Conservation (phyloP, 495 filamentous ascomycete species). For the Copromyces sp. region DNA sequence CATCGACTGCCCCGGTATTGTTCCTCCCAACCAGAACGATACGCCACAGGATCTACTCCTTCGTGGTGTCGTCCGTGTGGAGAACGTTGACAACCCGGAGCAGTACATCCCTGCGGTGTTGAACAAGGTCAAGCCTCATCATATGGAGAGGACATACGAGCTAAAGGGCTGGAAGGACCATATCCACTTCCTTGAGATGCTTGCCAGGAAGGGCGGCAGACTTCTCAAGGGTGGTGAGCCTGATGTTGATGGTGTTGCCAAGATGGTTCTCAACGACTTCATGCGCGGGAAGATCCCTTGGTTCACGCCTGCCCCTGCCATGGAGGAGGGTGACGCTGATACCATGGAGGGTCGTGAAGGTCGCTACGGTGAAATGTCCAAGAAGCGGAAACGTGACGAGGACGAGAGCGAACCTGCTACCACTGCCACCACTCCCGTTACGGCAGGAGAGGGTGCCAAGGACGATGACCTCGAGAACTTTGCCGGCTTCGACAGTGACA, state of each 20-base stretch:
- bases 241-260: conserved; percentile 86
- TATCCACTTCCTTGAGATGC: conserved; percentile 73
- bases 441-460: conserved; percentile 14
- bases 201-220: conserved; percentile 79
- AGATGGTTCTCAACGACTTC: conserved; percentile 92
- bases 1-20: conserved; percentile 94
- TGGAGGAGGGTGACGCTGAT: conserved; percentile 43
- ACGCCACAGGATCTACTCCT: conserved; percentile 83
- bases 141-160: conserved; percentile 89
- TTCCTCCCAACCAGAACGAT: conserved; percentile 76
- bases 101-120: conserved; percentile 88
- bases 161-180: conserved; percentile 63
- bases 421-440: conserved; percentile 17
- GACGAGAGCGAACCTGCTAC: conserved; percentile 28
- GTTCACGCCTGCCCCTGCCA: conserved; percentile 73
- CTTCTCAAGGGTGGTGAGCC: conserved; percentile 84
- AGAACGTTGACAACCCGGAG: conserved; percentile 89
- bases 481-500: conserved; percentile 44
- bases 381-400: conserved; percentile 46
- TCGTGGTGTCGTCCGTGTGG: conserved; percentile 81
- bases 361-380: conserved; percentile 48
- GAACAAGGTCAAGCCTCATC: conserved; percentile 65
- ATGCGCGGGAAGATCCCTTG: conserved; percentile 90
- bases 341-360: conserved; percentile 48
- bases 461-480: conserved; percentile 23